phyloP scores from a whole-genome alignment of 805 yeast genomes.

The Metschnikowia lachancei region DNA sequence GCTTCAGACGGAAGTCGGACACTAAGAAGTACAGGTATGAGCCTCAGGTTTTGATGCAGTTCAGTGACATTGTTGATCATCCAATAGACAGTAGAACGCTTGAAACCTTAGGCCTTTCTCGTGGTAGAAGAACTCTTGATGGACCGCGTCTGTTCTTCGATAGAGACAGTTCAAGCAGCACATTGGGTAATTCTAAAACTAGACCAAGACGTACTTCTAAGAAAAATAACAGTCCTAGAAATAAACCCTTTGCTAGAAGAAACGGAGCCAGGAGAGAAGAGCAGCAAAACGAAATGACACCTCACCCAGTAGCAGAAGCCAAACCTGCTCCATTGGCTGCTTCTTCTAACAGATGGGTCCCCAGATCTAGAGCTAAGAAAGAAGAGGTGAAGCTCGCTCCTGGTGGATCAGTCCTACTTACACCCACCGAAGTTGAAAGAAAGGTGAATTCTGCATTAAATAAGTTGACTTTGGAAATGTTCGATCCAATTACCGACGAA shows the following conservation, averaged over 20 bases:
- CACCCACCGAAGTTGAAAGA: conserved; percentile 72
- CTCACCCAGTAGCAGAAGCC: conserved; percentile 62
- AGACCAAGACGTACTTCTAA: no score
- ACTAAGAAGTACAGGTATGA: conserved; percentile 60
- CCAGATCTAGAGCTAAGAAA: conserved; percentile 62
- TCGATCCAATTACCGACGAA: conserved; percentile 75
- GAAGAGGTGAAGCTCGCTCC: conserved; percentile 64
- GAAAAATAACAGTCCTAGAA: conserved; percentile 43
- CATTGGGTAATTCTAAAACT: conserved; percentile 33
- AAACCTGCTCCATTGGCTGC: conserved; percentile 80
- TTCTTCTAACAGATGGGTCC: conserved; percentile 91
- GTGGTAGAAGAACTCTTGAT: conserved; percentile 22
- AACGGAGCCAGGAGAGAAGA: conserved; percentile 46
- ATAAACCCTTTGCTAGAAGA: conserved; percentile 52
- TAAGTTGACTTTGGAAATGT: conserved; percentile 91
- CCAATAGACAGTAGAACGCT: conserved; percentile 52
- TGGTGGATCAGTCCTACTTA: conserved; percentile 71
- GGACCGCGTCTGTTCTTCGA: conserved; percentile 32
- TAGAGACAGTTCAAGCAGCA: conserved; percentile 60
- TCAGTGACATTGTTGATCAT: conserved; percentile 56
- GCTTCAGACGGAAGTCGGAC: conserved; percentile 40
- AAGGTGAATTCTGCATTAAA: conserved; percentile 85
- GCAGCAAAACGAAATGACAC: conserved; percentile 39
- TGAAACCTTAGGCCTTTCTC: conserved; percentile 41
- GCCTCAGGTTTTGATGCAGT: conserved; percentile 76